Evolutionary conservation across 768 basidiomycete species (phyloP).

Genomic region (Tulasnella sp.): DNA sequence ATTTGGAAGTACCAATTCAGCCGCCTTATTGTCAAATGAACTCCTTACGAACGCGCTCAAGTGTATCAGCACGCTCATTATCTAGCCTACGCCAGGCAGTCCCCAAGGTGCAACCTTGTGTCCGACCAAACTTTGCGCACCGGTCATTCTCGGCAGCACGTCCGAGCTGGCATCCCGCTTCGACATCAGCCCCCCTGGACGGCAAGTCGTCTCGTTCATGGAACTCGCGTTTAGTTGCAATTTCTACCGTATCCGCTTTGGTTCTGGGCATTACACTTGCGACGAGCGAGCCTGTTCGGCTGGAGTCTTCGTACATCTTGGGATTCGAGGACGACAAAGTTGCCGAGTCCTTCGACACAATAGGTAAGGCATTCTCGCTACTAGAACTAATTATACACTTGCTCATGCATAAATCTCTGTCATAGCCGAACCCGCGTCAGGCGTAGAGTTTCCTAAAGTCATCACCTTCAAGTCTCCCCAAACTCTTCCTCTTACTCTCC

Average conservation of each 20-base stretch:
- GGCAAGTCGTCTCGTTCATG: neutral
- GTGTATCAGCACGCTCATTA: neutral
- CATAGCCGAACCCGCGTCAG: slow-evolving; percentile 24
- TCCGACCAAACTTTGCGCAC: neutral
- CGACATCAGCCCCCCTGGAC: neutral
- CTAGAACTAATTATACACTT: neutral
- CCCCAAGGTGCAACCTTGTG: neutral
- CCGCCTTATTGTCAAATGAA: neutral
- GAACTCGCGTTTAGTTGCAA: neutral
- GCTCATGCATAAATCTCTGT: neutral
- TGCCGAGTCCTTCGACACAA: slow-evolving; percentile 18
- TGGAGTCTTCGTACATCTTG: neutral
- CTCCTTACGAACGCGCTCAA: neutral
- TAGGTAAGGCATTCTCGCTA: neutral
- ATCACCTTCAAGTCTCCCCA: slow-evolving; percentile 28
- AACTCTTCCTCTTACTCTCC: slow-evolving; percentile 28
- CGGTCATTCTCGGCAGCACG: neutral
- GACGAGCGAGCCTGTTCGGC: neutral
- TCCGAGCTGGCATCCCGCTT: neutral
- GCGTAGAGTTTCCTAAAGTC: slow-evolving; percentile 24
- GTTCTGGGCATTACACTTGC: neutral
- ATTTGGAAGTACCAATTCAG: neutral
- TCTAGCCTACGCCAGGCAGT: neutral
- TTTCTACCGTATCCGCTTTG: neutral
- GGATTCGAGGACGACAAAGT: slow-evolving; percentile 23